Base-by-base conservation (phyloP, 495 filamentous ascomycete genomes). In the Penicillium dipodomyicola region DNA sequence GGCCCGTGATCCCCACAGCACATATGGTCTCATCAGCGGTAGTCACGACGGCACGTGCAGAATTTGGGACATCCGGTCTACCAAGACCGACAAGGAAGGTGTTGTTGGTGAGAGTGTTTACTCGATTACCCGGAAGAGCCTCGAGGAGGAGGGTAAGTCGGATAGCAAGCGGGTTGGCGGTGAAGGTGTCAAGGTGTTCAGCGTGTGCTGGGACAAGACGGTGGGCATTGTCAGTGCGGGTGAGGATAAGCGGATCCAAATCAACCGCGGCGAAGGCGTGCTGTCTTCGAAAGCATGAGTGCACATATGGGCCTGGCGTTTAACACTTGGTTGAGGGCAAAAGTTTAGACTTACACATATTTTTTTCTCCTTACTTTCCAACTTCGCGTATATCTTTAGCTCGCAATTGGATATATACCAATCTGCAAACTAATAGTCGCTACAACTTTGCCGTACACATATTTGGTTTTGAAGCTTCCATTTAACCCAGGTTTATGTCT, bases 241-340 rank as follows among this genome's bases (percentile, higher is more conserved):
- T 12, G 92, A 96, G 81, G 94, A 98, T 70, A 92, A 89, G 76
- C 82, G 81, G 76, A 86, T 97, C 60, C 95, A 97, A 76, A 84
- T 97, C 56, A 96, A 98, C 75, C 77, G 80, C 49, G 87, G 87
- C 25, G 73, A 80, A 54, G 76, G 75, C 41, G 72, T 79, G 32
- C 49, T 79, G 60, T 74, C 72, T 56, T 70, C 72, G 9, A 54
- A 72, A 68, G 60, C 27, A 64, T 62, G 61, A 61, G 48, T 62
- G 60, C 63, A 68, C 64, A 70, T 71, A 70, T 66, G 61, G 68
- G 55, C 51, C 49, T 63, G 71, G 71, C 67, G 68, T 73, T 71
- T 55, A 62, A 62, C 55, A 65, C 67, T 59, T 66, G 57, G 60
- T 59, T 57, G 58, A 57, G 65, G 56, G 63, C 40, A 72, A 76